A percentile compares a stretch with the other conserved stretches of the same genome.
Conservation (phyloP, 73 alveolate genomes). For the Blepharisma japonicum region DNA sequence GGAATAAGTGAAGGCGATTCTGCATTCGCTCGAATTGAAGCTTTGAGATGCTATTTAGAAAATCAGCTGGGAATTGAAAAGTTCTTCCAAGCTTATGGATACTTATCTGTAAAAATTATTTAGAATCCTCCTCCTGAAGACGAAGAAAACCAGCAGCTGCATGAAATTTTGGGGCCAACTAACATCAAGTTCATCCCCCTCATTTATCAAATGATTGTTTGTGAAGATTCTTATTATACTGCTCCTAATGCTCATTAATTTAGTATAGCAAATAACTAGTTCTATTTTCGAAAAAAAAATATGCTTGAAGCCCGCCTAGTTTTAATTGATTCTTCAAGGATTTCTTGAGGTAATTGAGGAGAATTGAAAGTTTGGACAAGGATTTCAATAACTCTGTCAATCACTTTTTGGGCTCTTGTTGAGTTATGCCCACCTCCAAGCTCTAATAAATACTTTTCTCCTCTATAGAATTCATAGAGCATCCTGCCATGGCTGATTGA, state of each 20-base stretch:
- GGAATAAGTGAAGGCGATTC: conserved; percentile 76
- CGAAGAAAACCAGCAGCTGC: conserved; percentile 52
- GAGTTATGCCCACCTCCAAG: conserved; percentile 33
- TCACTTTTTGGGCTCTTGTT: conserved; percentile 14
- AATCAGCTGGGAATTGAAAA: conserved; percentile 56
- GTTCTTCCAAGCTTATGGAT: conserved; percentile 69
- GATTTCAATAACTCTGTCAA: conserved; percentile 28
- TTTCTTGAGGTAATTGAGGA: not conserved
- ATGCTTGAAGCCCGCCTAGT: not conserved
- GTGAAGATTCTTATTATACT: conserved; percentile 86
- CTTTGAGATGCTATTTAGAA: conserved; percentile 78
- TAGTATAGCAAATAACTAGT: too few relatives aligned
- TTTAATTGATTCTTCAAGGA: conserved; percentile 3
- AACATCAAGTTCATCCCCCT: conserved; percentile 63
- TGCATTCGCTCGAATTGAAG: conserved; percentile 73
- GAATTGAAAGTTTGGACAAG: not conserved
- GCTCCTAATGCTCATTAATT: not conserved
- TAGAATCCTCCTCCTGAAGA: conserved; percentile 37
- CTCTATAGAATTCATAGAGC: not conserved
- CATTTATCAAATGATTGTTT: conserved; percentile 82
- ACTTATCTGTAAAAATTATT: conserved; percentile 27
- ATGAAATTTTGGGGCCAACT: conserved; percentile 55
- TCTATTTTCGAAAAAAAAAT: too few relatives aligned
- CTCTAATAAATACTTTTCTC: conserved; percentile 26
- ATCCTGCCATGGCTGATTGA: conserved; percentile 53